Percentiles rank a stretch among this genome's conserved stretches.
Conservation (phyloP, 1,284 basidiomycete genomes). For the Laetiporus sulphureus region DNA sequence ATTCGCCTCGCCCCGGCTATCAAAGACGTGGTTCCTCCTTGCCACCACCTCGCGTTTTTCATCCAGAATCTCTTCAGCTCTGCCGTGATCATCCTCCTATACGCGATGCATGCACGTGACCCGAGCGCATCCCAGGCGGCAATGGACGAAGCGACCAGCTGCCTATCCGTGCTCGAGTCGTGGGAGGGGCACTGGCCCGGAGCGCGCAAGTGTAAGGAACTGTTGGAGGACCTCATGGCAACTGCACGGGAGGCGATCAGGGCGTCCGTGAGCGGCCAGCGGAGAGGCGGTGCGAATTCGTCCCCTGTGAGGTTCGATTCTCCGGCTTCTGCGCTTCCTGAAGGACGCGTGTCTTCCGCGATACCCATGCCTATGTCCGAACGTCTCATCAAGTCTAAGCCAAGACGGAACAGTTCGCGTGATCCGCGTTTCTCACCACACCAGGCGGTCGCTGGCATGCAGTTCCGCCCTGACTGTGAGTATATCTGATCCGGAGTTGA, state of each 20-base stretch:
- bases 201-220: constrained; percentile 77
- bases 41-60: constrained; percentile 87
- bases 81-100: constrained; percentile 81
- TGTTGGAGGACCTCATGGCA: constrained; percentile 59
- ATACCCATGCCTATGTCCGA: constrained; percentile 26
- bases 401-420: constrained; percentile 50
- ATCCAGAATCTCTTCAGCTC: constrained; percentile 90
- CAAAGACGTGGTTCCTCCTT: constrained; percentile 78
- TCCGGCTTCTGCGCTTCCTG: constrained; percentile 17
- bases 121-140: constrained; percentile 60
- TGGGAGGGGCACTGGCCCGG: constrained; percentile 90
- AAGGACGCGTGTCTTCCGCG: constrained; percentile 17
- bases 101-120: constrained; percentile 80
- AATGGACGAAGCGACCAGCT: constrained; percentile 77
- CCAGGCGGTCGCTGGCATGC: constrained; percentile 53
- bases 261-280: constrained; percentile 15
- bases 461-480: constrained; percentile 62
- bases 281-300: constrained; percentile 12
- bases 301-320: constrained; percentile 13
- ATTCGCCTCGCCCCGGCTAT: constrained; percentile 83
- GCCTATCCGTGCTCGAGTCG: constrained; percentile 63
- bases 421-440: constrained; percentile 55
- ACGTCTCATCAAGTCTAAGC: constrained; percentile 45
- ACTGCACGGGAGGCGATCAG: constrained; percentile 65
- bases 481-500: constrained; percentile 10